phyloP scores from a whole-genome alignment of 2,329 filamentous ascomycete species.

The Cyanodermella asteris region DNA sequence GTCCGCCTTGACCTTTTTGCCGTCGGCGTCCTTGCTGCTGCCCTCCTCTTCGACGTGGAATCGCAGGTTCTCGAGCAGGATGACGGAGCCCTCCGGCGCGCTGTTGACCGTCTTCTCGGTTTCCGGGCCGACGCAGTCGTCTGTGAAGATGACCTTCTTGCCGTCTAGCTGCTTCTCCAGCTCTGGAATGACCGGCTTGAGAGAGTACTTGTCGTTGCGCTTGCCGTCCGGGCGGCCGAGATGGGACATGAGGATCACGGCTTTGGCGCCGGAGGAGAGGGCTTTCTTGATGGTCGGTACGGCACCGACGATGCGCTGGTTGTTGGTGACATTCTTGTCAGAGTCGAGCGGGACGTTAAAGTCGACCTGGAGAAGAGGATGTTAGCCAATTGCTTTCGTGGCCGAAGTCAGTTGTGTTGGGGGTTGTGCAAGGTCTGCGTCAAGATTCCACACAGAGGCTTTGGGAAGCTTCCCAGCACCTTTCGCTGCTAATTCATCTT shows the following conservation, averaged over 20 bases:
- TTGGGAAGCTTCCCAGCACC: too few species aligned
- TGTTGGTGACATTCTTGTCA: constrained; percentile 90
- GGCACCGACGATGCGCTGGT: constrained; percentile 91
- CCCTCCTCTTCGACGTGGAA: constrained; percentile 98
- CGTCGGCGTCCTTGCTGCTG: constrained; percentile 75
- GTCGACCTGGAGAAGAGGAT: constrained; percentile 49
- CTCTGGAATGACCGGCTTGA: constrained; percentile 77
- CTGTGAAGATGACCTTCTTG: constrained; percentile 67
- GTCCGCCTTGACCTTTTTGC: constrained; percentile 96
- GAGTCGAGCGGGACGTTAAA: constrained; percentile 97
- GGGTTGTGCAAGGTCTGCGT: not conserved
- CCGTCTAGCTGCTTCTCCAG: constrained; percentile 78
- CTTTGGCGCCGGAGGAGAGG: constrained; percentile 71
- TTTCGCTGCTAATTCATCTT: too few species aligned
- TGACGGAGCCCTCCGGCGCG: constrained; percentile 57
- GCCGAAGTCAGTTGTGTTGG: not conserved
- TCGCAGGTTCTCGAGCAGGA: constrained; percentile 91
- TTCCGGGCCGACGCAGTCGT: constrained; percentile 75
- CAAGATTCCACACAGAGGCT: too few species aligned
- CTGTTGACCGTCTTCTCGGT: constrained; percentile 77
- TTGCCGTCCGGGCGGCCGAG: constrained; percentile 87
- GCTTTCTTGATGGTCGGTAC: constrained; percentile 90
- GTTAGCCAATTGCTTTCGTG: constrained; percentile 1
- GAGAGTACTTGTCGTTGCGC: constrained; percentile 76
- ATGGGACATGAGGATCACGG: constrained; percentile 94